A percentile compares a stretch with the other conserved stretches of the same genome.
Conservation (phyloP, 352 stramenopile genomes). For the Phytophthora citricola region DNA sequence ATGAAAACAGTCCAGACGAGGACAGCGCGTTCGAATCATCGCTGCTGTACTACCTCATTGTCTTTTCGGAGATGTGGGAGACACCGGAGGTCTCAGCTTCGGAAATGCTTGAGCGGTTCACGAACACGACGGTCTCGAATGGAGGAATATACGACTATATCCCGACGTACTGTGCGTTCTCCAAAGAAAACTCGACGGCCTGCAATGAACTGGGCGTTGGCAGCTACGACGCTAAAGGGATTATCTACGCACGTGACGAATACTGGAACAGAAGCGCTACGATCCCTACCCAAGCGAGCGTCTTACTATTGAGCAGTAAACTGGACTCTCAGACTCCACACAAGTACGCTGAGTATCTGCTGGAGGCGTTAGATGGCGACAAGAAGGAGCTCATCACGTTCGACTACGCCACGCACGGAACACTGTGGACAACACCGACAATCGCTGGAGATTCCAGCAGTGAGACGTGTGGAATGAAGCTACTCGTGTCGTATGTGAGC, state of each 20-base stretch:
- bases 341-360: background rate
- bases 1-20: background rate
- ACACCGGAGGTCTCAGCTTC: conserved; percentile 11
- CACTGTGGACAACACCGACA: background rate
- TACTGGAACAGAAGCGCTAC: background rate
- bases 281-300: background rate
- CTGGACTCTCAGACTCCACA: background rate
- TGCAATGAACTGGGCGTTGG: background rate
- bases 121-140: conserved; percentile 16
- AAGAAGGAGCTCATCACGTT: background rate
- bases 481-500: background rate
- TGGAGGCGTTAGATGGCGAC: background rate
- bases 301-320: background rate
- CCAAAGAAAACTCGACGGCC: background rate
- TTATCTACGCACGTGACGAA: background rate
- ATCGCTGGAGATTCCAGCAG: background rate
- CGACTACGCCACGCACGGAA: background rate
- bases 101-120: conserved; percentile 17
- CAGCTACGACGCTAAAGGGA: background rate
- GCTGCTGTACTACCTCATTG: conserved; percentile 50
- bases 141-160: background rate
- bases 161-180: conserved; percentile 43
- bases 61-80: conserved; percentile 55
- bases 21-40: conserved; percentile 9
- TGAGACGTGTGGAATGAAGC: background rate